Evolutionary conservation across 805 yeast genomes (phyloP).

Genomic region (Lipomyces lipofer): DNA sequence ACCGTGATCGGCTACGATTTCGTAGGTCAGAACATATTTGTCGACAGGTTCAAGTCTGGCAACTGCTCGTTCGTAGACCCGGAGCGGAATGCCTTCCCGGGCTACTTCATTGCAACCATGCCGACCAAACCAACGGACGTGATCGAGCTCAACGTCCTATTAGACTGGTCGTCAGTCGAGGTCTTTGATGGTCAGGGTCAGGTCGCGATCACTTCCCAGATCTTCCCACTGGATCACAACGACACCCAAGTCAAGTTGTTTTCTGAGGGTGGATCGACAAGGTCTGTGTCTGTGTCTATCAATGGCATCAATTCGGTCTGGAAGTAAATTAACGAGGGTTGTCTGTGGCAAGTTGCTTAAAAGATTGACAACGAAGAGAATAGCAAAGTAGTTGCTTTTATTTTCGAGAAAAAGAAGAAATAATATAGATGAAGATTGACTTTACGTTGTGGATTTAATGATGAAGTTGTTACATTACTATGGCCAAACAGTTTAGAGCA

Average conservation of each 20-base stretch:
- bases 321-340: neutral
- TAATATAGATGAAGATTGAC: neutral
- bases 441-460: neutral
- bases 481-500: neutral
- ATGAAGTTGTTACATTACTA: neutral
- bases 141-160: neutral
- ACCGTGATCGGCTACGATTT: neutral
- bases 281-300: neutral
- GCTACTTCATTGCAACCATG: neutral
- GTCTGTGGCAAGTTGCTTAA: neutral
- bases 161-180: conserved; percentile 9
- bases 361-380: neutral
- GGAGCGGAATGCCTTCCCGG: neutral
- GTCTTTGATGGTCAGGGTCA: neutral
- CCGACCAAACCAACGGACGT: neutral
- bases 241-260: neutral
- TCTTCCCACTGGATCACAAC: neutral
- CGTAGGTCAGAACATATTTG: neutral
- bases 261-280: neutral
- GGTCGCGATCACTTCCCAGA: neutral
- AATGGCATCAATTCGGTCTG: neutral
- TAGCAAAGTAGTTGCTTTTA: neutral
- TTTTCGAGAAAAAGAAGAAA: neutral
- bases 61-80: neutral
- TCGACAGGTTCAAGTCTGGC: neutral